A percentile compares a stretch with the other conserved stretches of the same genome.
Evolutionary conservation across 108 stramenopile species (phyloP).

Genomic region (Licmophora abbreviata): DNA sequence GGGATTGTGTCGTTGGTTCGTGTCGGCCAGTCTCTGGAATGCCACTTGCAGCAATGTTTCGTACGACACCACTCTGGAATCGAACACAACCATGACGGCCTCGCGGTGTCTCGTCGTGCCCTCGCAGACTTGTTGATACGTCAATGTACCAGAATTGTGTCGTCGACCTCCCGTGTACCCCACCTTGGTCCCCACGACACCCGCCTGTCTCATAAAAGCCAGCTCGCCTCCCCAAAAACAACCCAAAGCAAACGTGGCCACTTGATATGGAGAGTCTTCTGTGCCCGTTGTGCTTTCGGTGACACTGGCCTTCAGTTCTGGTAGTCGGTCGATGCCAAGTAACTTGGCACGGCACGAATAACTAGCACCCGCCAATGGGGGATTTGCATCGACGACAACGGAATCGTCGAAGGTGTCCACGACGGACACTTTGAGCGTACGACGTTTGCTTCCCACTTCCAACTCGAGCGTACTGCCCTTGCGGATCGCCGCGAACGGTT

Average conservation of each 20-base stretch:
- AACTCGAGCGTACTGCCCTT: no score
- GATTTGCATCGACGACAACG: slow-evolving; percentile 73
- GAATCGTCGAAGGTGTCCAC: slow-evolving; percentile 19
- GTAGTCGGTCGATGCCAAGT: slow-evolving; percentile 28
- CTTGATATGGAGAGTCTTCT: slow-evolving; percentile 16
- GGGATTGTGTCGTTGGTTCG: no score
- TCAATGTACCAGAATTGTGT: slow-evolving; percentile 38
- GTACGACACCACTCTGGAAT: slow-evolving; percentile 64
- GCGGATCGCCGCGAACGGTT: no score
- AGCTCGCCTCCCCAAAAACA: slow-evolving; percentile 87
- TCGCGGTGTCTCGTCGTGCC: slow-evolving; percentile 86
- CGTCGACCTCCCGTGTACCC: slow-evolving; percentile 79
- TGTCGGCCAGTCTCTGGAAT: slow-evolving; percentile 54
- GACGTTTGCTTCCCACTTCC: slow-evolving; percentile 23
- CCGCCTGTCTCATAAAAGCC: slow-evolving; percentile 72
- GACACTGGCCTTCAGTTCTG: slow-evolving; percentile 13
- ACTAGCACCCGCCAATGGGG: slow-evolving; percentile 53
- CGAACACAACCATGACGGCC: slow-evolving; percentile 81
- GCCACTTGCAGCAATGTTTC: slow-evolving; percentile 58
- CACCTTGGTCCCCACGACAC: slow-evolving; percentile 73
- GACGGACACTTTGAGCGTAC: slow-evolving; percentile 38
- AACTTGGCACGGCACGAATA: slow-evolving; percentile 46
- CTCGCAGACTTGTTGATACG: slow-evolving; percentile 74
- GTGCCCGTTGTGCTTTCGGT: not conserved
- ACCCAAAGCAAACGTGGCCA: slow-evolving; percentile 71